Conservation (phyloP, 2,329 filamentous ascomycete genomes). For the Neopestalotiopsis sp. region DNA sequence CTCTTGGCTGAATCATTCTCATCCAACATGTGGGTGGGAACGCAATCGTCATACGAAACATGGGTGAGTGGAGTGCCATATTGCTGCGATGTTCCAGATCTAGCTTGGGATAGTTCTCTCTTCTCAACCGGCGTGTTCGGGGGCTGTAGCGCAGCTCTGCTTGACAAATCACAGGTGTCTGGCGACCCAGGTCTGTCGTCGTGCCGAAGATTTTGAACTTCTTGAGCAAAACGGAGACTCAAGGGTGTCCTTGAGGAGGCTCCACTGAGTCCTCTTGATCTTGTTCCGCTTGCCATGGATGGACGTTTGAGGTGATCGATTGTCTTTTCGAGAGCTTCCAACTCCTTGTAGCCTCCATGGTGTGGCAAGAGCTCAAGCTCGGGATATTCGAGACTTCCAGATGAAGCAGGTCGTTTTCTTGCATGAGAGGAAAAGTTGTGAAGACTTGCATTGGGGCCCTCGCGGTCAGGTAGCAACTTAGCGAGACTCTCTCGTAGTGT, state of each 20-base stretch:
- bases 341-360: slow-evolving; percentile 36
- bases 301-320: slow-evolving; percentile 39
- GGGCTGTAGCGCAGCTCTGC: background rate
- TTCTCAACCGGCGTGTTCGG: slow-evolving; percentile 22
- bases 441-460: background rate
- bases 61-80: slow-evolving; percentile 25
- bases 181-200: slow-evolving; percentile 14
- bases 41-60: slow-evolving; percentile 33
- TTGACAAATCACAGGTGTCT: background rate
- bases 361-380: slow-evolving; percentile 42
- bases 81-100: slow-evolving; percentile 23
- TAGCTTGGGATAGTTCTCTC: slow-evolving; percentile 20
- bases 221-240: slow-evolving; percentile 31
- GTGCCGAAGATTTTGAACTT: slow-evolving; percentile 32
- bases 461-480: slow-evolving; percentile 28
- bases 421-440: background rate
- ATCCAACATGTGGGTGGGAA: slow-evolving; percentile 33
- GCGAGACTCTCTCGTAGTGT: slow-evolving; percentile 31
- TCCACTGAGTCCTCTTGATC: slow-evolving; percentile 16
- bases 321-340: slow-evolving; percentile 37
- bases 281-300: slow-evolving; percentile 36
- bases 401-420: slow-evolving; percentile 17
- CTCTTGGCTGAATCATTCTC: slow-evolving; percentile 26
- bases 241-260: slow-evolving; percentile 28
- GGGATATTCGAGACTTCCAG: slow-evolving; percentile 38